phyloP scores from a whole-genome alignment of 2,329 filamentous ascomycete species.

The Cyanodermella asteris region DNA sequence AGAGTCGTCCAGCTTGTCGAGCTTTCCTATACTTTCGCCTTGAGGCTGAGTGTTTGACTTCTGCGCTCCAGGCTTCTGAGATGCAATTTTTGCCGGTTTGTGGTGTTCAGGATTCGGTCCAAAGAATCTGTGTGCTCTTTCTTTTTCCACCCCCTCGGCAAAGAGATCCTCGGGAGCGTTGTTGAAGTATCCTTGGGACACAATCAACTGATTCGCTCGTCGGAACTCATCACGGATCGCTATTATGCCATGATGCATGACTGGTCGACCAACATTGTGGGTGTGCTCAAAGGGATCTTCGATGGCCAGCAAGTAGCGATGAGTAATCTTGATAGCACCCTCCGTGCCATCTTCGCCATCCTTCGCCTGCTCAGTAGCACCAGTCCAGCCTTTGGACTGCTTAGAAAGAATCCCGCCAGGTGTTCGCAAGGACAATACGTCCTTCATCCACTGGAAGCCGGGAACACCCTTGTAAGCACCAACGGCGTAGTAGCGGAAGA shows the following conservation, averaged over 20 bases:
- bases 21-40: no score
- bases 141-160: constrained; percentile 5
- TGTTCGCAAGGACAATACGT: constrained; percentile 59
- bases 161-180: constrained; percentile 4
- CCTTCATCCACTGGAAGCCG: constrained; percentile 58
- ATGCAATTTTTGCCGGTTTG: no score
- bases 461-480: constrained; percentile 28
- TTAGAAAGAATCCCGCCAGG: constrained; percentile 50
- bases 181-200: constrained; percentile 21
- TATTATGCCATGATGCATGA: constrained; percentile 62
- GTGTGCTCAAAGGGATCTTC: constrained; percentile 79
- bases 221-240: constrained; percentile 69
- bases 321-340: constrained; percentile 42
- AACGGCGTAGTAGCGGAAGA: constrained; percentile 68
- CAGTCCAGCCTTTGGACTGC: constrained; percentile 63
- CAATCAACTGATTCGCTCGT: constrained; percentile 53
- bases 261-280: constrained; percentile 73
- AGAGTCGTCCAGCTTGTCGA: no score
- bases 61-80: no score
- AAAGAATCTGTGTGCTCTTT: constrained; percentile 6
- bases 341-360: constrained; percentile 18
- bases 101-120: constrained; percentile 7
- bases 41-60: no score
- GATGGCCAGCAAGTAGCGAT: constrained; percentile 70
- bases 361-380: constrained; percentile 46